phyloP scores from a whole-genome alignment of 2,329 filamentous ascomycete species.

The Colletotrichum nymphaeae region DNA sequence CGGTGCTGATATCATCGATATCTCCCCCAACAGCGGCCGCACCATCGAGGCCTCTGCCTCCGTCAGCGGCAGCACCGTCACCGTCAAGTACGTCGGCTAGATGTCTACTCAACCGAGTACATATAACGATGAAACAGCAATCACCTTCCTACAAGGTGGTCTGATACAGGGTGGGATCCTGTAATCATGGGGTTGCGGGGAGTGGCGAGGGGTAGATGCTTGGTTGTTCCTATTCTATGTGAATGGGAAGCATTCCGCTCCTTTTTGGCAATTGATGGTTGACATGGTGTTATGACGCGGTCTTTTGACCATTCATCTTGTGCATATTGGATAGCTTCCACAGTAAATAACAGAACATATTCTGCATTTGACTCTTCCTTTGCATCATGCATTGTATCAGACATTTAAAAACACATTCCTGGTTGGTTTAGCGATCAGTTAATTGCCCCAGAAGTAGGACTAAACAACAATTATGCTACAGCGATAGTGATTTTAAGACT shows the following conservation, averaged over 20 bases:
- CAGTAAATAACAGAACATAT: neutral
- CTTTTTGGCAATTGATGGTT: neutral
- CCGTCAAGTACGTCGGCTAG: constrained; percentile 26
- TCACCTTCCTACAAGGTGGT: neutral
- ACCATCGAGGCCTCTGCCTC: constrained; percentile 27
- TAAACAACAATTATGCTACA: no score
- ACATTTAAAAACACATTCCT: no score
- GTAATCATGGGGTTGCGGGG: neutral
- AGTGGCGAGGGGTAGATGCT: neutral
- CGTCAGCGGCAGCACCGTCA: constrained; percentile 30
- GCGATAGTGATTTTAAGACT: no score
- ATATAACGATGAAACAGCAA: neutral
- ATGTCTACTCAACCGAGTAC: neutral
- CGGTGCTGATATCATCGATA: constrained; percentile 38
- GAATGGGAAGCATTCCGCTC: neutral
- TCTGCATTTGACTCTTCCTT: neutral
- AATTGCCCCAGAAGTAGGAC: no score
- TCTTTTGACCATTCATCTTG: neutral
- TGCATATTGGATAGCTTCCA: neutral
- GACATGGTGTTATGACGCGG: neutral
- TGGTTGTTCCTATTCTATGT: neutral
- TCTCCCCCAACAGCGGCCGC: constrained; percentile 19
- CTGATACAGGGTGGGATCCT: neutral
- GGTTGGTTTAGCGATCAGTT: no score
- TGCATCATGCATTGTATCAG: neutral